Evolutionary conservation across 768 basidiomycete species (phyloP), one percentile per base, ranked within the genome.

Genomic region (Rhodotorula sphaerocarpa): DNA sequence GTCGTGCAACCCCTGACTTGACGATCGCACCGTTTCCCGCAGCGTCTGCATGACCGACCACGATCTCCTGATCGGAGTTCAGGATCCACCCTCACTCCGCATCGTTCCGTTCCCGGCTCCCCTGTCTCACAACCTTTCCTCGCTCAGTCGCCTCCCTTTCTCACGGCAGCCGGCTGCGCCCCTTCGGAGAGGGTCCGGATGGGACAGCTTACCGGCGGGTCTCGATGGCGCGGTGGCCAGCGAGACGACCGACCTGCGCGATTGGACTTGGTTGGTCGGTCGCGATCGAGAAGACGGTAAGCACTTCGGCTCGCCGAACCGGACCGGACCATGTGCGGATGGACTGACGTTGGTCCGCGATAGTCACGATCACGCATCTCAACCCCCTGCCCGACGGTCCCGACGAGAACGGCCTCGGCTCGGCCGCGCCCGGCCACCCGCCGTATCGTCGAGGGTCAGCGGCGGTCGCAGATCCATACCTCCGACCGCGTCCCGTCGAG

Each of bases 191-290:
- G 28, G 23, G 36, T 42, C 47, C 23, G 51, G 50, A 0, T 65
- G 67, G 63, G 61, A 61, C 4, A 61, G 54, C 3, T 25, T 60
- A 31, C 28, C 59, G 6, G 15, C 21, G 10, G 54, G 57, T 1
- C 0, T 43, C 21, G 21, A 39, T 7, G 42, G 27, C 10, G 60
- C 54, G 12, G 52, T 36, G 3, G 56, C 52, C 15, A 55, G 51
- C 28, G 63, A 68, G 27, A 57, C 47, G 1, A 30, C 61, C 39
- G 57, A 61, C 11, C 47, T 68, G 5, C 52, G 51, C 28, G 67
- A 68, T 6, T 68, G 67, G 67, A 52, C 58, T 1, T 68, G 67
- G 67, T 43, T 68, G 21, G 52, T 64, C 7, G 67, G 67, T 9
- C 36, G 60, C 23, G 65, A 66, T 11, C 30, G 50, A 5, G 18